phyloP scores from a whole-genome alignment of 345 rosid species.

The Syzygium aromaticum region DNA sequence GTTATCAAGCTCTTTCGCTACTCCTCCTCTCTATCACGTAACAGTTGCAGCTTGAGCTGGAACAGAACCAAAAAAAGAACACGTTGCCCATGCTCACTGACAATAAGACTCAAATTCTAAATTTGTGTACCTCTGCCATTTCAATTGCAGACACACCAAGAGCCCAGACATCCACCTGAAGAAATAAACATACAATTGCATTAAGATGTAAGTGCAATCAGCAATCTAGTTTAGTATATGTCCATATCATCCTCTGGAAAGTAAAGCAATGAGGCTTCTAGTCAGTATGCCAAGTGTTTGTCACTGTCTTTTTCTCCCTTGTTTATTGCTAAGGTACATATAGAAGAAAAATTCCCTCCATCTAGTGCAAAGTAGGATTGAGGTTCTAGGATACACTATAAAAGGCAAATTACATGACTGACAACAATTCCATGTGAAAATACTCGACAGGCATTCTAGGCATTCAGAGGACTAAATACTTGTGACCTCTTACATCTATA shows the following conservation, averaged over 20 bases:
- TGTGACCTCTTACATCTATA: background rate
- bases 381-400: background rate
- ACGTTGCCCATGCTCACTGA: background rate
- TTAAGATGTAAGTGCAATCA: background rate
- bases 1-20: background rate
- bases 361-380: background rate
- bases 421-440: background rate
- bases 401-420: background rate
- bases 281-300: background rate
- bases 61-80: background rate
- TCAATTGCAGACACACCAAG: conserved; percentile 99
- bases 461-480: background rate
- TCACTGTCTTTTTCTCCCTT: background rate
- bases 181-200: background rate
- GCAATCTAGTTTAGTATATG: background rate
- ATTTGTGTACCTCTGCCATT: conserved; percentile 89
- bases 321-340: background rate
- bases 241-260: background rate
- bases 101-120: background rate
- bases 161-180: conserved; percentile 99
- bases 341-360: background rate
- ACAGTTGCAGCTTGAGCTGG: background rate
- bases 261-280: background rate
- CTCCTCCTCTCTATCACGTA: background rate
- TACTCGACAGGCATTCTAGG: background rate